Evolutionary conservation across 2,329 filamentous ascomycete genomes (phyloP).

Genomic region (Aspergillus novofumigatus): DNA sequence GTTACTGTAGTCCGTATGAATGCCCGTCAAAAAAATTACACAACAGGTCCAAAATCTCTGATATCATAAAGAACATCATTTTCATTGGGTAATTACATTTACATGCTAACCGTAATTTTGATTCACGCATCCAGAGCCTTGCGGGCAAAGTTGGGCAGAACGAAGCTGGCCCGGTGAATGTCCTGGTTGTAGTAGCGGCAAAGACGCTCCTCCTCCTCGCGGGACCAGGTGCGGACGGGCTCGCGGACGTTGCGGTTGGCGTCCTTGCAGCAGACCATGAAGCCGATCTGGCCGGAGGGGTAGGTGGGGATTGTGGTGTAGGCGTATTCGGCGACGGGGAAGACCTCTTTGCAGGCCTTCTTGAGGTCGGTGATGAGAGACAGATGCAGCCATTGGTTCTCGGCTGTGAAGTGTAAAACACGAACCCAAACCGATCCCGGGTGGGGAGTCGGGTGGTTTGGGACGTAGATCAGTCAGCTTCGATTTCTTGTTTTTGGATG

Average conservation of each 20-base stretch:
- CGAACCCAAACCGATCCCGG: constrained; percentile 29
- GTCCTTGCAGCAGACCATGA: constrained; percentile 99
- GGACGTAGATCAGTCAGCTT: constrained; percentile 24
- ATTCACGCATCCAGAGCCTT: constrained; percentile 53
- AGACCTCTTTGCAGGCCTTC: constrained; percentile 94
- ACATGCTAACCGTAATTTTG: background rate
- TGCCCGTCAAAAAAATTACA: too few species aligned
- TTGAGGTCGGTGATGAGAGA: constrained; percentile 90
- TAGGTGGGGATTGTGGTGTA: constrained; percentile 99
- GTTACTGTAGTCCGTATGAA: too few species aligned
- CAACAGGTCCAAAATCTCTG: background rate
- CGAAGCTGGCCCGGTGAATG: constrained; percentile 90
- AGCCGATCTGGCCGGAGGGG: constrained; percentile 97
- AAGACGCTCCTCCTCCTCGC: constrained; percentile 85
- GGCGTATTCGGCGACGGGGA: constrained; percentile 95
- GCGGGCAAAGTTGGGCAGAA: constrained; percentile 89
- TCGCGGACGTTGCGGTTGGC: constrained; percentile 74
- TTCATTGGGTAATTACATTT: constrained; percentile 1
- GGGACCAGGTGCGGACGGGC: constrained; percentile 74
- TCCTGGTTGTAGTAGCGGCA: constrained; percentile 98
- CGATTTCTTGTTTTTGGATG: constrained; percentile 3
- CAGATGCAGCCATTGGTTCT: constrained; percentile 99
- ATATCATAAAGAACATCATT: constrained; percentile 8
- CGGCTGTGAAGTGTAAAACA: constrained; percentile 56
- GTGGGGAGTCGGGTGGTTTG: constrained; percentile 27